A percentile compares a stretch with the other conserved stretches of the same genome.
Evolutionary conservation across 2,329 filamentous ascomycete genomes (phyloP).

Genomic region (Didymella segeticola): DNA sequence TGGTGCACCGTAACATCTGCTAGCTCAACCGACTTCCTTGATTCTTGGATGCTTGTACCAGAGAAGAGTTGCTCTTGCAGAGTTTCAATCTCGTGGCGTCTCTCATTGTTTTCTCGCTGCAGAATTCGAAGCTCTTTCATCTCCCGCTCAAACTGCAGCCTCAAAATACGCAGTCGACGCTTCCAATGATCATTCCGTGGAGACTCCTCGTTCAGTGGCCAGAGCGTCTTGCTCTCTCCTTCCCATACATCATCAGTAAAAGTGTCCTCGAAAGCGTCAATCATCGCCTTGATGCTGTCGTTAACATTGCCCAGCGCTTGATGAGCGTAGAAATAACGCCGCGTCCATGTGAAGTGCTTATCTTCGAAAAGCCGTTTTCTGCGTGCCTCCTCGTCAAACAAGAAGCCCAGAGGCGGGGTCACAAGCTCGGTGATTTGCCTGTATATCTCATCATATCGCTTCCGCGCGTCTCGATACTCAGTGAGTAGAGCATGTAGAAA

Average conservation of each 20-base stretch:
- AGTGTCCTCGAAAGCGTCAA: slow-evolving; percentile 62
- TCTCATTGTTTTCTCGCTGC: slow-evolving; percentile 60
- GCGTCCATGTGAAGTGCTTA: slow-evolving; percentile 65
- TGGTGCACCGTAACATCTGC: slow-evolving; percentile 61
- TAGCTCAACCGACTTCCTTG: slow-evolving; percentile 64
- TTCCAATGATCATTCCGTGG: slow-evolving; percentile 57
- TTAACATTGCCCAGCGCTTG: slow-evolving; percentile 68
- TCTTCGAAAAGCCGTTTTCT: slow-evolving; percentile 69
- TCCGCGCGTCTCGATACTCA: slow-evolving; percentile 67
- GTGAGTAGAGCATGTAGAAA: slow-evolving; percentile 65
- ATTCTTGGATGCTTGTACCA: slow-evolving; percentile 68
- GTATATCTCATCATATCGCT: slow-evolving; percentile 64
- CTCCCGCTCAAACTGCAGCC: slow-evolving; percentile 59
- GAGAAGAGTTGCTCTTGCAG: slow-evolving; percentile 68
- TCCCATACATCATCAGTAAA: slow-evolving; percentile 67
- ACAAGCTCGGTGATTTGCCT: slow-evolving; percentile 65
- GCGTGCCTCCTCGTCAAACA: slow-evolving; percentile 63
- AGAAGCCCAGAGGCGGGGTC: slow-evolving; percentile 65
- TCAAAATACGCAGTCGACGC: slow-evolving; percentile 56
- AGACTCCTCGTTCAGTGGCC: slow-evolving; percentile 61
- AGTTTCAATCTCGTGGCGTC: slow-evolving; percentile 62
- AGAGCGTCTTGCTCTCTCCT: slow-evolving; percentile 61
- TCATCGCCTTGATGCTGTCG: slow-evolving; percentile 65
- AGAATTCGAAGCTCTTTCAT: slow-evolving; percentile 58
- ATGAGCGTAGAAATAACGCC: slow-evolving; percentile 68